These are phyloP conservation scores for Meira nashicola DNA, from an alignment of 1,284 basidiomycete species.

Conservation along the genomic window DNA sequence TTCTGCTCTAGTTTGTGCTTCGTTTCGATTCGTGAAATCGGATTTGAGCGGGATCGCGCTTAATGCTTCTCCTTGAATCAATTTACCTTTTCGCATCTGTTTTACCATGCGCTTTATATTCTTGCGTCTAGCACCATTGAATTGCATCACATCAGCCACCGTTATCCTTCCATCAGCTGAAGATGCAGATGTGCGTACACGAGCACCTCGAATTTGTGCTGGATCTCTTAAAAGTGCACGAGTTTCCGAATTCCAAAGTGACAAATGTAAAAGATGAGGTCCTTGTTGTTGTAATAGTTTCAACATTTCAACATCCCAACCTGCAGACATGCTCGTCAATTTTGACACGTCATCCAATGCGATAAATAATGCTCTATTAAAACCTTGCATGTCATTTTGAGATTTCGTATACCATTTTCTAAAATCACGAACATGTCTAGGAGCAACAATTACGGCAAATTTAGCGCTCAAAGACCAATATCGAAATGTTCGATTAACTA, in stretches of 20 bases:
- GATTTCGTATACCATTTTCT: conserved; percentile 41
- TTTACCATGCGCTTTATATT: conserved; percentile 2
- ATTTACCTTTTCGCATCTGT: neutral
- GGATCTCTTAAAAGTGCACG: conserved; percentile 44
- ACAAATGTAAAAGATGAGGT: conserved; percentile 34
- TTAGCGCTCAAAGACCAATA: conserved; percentile 36
- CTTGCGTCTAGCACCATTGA: conserved; percentile 7
- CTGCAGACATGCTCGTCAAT: conserved; percentile 41
- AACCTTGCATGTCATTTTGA: conserved; percentile 15
- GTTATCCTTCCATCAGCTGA: conserved; percentile 16
- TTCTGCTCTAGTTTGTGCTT: conserved; percentile 10
- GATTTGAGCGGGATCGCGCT: conserved; percentile 3
- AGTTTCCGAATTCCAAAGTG: conserved; percentile 47
- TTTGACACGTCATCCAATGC: conserved; percentile 21
- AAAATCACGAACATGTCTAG: conserved; percentile 48
- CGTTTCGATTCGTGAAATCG: neutral
- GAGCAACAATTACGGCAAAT: conserved; percentile 41
- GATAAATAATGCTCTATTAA: neutral
- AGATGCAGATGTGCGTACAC: conserved; percentile 20
- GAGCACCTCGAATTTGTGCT: conserved; percentile 31
- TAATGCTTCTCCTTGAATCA: neutral
- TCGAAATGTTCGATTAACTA: conserved; percentile 29
- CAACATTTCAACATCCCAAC: conserved; percentile 48
- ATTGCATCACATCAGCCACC: conserved; percentile 20
- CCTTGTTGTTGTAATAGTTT: conserved; percentile 45